These are phyloP conservation scores for Dorcoceras hygrometricum DNA, from an alignment of 257 asterid genomes.

Conservation along the genomic window DNA sequence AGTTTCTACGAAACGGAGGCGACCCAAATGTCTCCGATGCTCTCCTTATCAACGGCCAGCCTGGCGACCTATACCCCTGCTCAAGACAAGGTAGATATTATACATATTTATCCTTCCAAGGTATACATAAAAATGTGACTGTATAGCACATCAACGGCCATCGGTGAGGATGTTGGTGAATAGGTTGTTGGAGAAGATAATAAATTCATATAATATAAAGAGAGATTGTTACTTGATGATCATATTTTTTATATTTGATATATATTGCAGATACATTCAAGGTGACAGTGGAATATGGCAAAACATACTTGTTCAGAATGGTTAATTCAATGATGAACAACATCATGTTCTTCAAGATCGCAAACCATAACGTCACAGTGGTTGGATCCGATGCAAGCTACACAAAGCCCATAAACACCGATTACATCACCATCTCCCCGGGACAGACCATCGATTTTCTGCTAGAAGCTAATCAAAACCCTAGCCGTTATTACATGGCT, in stretches of 20 bases:
- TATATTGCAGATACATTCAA: conserved; percentile 17
- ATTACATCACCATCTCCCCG: conserved; percentile 50
- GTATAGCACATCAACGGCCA: too few species aligned
- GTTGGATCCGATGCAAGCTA: conserved; percentile 60
- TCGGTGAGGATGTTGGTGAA: too few species aligned
- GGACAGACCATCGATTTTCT: conserved; percentile 60
- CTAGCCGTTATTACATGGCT: conserved; percentile 55
- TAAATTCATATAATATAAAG: too few species aligned
- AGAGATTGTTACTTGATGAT: too few species aligned
- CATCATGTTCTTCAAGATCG: conserved; percentile 15
- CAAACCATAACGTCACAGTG: conserved; percentile 35
- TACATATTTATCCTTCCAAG: too few species aligned
- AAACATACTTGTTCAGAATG: conserved; percentile 6
- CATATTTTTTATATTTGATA: too few species aligned
- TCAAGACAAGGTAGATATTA: conserved; percentile 49
- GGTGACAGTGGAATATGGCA: conserved; percentile 13
- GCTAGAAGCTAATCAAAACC: conserved; percentile 45
- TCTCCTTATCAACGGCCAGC: conserved; percentile 58
- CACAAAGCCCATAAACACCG: conserved; percentile 39
- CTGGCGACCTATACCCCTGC: conserved; percentile 54
- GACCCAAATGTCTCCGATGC: conserved; percentile 57
- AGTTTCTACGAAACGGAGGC: conserved; percentile 38
- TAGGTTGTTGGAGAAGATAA: too few species aligned
- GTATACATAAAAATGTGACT: too few species aligned
- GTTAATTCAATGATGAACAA: conserved; percentile 10